Base-by-base conservation (phyloP, 306 rosid species). In the Rosa persica region DNA sequence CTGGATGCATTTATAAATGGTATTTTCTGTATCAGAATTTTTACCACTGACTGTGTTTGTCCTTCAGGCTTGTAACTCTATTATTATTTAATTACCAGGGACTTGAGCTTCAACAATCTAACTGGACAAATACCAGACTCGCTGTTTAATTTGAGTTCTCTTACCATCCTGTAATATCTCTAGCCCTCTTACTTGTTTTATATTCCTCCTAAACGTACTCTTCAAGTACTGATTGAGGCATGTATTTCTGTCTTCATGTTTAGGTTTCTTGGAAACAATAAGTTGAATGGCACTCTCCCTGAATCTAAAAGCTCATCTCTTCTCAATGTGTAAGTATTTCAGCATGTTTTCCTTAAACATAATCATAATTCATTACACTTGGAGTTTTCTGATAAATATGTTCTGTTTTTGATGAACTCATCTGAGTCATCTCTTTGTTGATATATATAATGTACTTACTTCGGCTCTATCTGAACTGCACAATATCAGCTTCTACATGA, bases 211-310 rank as follows among this genome's bases (percentile, higher is more conserved):
- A 13, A 74, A 54, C 6, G 22, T 42, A 57, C 25, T 77, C 54
- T 75, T 80, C 20, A 36, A 65, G 36, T 69, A 30, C 44, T 65
- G 36, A 65, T 44, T 80, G 66, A 75, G 73, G 49, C 68, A 38
- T 58, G n/a, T 44, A 19, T 62, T 81, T 46, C 44, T 78, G 22
- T 40, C 72, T 66, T 64, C 54, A 43, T 44, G 44, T 15, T 61
- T 81, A 89, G 93, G 83, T 88, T 94, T 81, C 98, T 94, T 65
- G 96, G 98, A 86, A 90, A 88, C 81, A 94, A 94, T 75, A 85
- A 69, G 76, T 81, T 94, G 47, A 88, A 7, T 19, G 96, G 97
- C 22, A 39, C 89, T 69, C 74, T 92, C 5, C 98, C 98, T 19
- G 52, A 44, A 23, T 76, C 75, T 58, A 90, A 77, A 85, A 83